phyloP scores from a whole-genome alignment of 495 filamentous ascomycete species.

The Letharia columbiana region DNA sequence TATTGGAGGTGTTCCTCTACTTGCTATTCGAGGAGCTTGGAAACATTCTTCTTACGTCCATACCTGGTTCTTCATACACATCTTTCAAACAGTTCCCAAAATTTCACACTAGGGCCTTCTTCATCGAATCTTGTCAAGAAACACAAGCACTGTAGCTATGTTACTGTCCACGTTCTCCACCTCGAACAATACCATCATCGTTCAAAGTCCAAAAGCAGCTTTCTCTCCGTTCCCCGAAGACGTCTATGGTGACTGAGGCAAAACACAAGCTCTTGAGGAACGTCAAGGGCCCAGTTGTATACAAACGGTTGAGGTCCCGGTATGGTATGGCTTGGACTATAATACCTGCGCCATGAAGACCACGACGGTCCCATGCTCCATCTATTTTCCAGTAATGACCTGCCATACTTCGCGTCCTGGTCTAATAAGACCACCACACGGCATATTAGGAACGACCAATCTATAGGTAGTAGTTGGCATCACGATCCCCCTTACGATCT shows the following conservation, averaged over 20 bases:
- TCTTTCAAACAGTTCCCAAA: too few relatives aligned
- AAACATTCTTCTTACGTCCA: too few relatives aligned
- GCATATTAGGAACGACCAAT: not conserved
- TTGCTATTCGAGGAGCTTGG: too few relatives aligned
- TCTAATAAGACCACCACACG: not conserved
- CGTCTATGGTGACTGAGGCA: rapidly evolving
- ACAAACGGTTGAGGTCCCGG: not conserved
- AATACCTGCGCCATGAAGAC: not conserved
- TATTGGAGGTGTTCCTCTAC: too few relatives aligned
- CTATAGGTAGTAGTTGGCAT: not conserved
- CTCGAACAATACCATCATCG: too few relatives aligned
- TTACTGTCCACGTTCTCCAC: too few relatives aligned
- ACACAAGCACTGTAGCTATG: too few relatives aligned
- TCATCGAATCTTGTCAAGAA: too few relatives aligned
- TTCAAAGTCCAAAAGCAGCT: not conserved
- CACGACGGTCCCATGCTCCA: not conserved
- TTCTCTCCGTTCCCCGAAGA: not conserved
- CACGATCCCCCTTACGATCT: not conserved
- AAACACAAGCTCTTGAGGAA: not conserved
- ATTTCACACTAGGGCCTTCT: too few relatives aligned
- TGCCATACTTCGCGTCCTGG: not conserved
- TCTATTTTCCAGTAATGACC: not conserved
- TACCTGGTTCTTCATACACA: too few relatives aligned
- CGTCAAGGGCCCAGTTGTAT: not conserved
- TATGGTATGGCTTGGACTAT: not conserved